phyloP scores from a whole-genome alignment of 176 grass and related monocot species.

The Dactylis glomerata region DNA sequence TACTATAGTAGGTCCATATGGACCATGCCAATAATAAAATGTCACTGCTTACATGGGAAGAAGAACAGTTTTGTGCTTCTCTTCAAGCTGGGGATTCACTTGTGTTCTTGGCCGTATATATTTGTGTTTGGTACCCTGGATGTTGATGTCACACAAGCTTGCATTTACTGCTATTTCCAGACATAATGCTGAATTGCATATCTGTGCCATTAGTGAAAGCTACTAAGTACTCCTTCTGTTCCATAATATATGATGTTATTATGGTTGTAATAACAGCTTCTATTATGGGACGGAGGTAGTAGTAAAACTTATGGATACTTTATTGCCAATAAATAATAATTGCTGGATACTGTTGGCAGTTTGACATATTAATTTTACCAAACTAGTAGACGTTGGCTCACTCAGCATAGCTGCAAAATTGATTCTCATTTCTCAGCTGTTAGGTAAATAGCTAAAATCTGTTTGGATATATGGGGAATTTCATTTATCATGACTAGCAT shows the following conservation, averaged over 20 bases:
- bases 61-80: neutral
- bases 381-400: neutral
- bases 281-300: too few relatives aligned
- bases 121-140: conserved; percentile 12
- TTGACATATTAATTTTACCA: conserved; percentile 7
- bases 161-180: neutral
- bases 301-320: neutral
- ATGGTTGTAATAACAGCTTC: too few relatives aligned
- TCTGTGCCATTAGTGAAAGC: neutral
- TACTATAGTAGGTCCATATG: conserved; percentile 9
- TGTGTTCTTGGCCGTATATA: conserved; percentile 5
- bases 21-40: conserved; percentile 12
- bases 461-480: neutral
- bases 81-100: neutral
- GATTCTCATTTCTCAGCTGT: neutral
- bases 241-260: too few relatives aligned
- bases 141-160: conserved; percentile 4
- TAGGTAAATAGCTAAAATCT: conserved; percentile 10
- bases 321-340: neutral
- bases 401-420: neutral
- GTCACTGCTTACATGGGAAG: conserved; percentile 11
- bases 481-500: conserved; percentile 1
- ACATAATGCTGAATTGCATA: neutral
- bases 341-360: neutral
- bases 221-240: too few relatives aligned